Base-by-base conservation (phyloP, 2,329 filamentous ascomycete genomes). In the Aspergillus sp. region DNA sequence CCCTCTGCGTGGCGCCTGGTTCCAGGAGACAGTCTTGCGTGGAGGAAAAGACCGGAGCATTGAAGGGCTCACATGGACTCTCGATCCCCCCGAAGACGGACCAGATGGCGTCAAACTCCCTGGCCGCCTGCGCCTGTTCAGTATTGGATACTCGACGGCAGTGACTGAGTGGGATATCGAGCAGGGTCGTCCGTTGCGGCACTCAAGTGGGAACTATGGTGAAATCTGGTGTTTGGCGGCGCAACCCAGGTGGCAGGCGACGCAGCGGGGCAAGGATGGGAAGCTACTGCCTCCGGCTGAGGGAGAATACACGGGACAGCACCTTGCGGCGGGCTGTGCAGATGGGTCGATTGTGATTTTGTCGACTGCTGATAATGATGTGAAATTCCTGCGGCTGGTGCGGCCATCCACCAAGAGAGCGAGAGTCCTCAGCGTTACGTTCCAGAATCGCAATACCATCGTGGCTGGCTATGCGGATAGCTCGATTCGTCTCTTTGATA, bases 181-280 rank as follows among this genome's bases (percentile, higher is more conserved):
- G 56, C 86, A 83, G 53, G 89, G 88, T 12, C 77, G 81, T 48
- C 87, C 90, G 9, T 80, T 85, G 70, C 82, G 86, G 50, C 86
- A 94, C 67, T 89, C 88, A 15, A 90, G 87, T 60, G 93, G 91
- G 41, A 94, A 94, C 68, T 89, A 95, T 68, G 90, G 90, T 55
- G 90, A 96, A 62, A 91, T 97, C 52, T 98, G 93, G 93, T 97
- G 91, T 70, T 80, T 98, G 60, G 88, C 88, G 49, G 87, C 85
- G 12, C 91, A 96, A 70, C 93, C 91, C 3, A 74, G 76, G 54
- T 72, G 70, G 65, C 70, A 74, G 49, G 50, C 65, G 25, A 62
- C 62, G 22, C 60, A 63, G 54, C 65, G 53, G 32, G 62, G 59
- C 42, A 70, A 65, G 49, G 63, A 70, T 52, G 65, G 63, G 32